Base-by-base conservation (phyloP, 352 stramenopile species). In the Blastocystis sp. region DNA sequence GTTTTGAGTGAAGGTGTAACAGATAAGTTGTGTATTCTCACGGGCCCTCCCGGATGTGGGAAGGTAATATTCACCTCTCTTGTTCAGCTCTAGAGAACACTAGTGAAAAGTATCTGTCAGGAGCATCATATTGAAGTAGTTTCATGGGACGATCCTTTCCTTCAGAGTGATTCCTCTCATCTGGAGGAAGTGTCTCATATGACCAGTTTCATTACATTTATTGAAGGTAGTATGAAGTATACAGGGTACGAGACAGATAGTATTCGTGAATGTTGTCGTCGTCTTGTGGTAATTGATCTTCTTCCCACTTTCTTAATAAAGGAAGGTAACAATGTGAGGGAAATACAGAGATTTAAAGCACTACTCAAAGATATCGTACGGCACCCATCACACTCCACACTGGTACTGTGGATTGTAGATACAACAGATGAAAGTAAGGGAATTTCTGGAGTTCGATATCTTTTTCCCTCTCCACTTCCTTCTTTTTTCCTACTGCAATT, bases 401-500 rank as follows among this genome's bases (percentile, higher is more conserved):
- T 76, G 4, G 35, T 84, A 37, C 13, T 84, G 53, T 84, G 73
- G 73, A 44, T 84, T 15, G 73, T 84, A 3, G 73, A 84, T 42
- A 66, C 73, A 11, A 54, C 53, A 33, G 54, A 84, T 51, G 73
- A 84, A 30, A 64, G 11, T 0, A 27, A n/a, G 5, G 53, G 33
- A 1, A 64, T 68, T 24, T 22, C 48, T 64, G 48, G n/a, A 15
- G 48, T 69, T 35, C 73, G 56, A 22, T 53, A 64, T 24, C 56
- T 84, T n/a, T 51, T 84, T 9, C 73, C 73, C 17, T 40, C 48
- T n/a, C n/a, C 53, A 22, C 37, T 35, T 33, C 13, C 56, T 35
- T 11, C 15, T 17, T 30, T 54, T 11, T 22, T 24, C 4, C 30
- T 30, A 37, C 30, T 84, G 30, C 27, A 62, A 42, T 22, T 84